Conservation (phyloP, 345 rosid species). For the Erodium maritimum region DNA sequence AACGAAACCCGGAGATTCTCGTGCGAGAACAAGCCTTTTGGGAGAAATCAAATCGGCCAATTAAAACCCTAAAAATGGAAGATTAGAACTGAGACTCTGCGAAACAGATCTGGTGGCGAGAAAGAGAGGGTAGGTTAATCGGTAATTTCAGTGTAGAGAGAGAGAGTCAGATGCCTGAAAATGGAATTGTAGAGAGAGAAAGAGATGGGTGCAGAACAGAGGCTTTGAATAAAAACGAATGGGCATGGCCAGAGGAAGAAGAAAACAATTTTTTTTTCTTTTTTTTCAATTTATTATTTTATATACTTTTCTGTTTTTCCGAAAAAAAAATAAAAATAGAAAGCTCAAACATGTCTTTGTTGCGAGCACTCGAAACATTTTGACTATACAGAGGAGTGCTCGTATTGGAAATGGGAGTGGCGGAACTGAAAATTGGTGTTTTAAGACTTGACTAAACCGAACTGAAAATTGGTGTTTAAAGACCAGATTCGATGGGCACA, state of each 20-base stretch:
- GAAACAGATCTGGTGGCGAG: neutral
- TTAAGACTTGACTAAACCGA: too few species aligned
- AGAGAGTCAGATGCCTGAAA: too few species aligned
- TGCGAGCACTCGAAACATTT: neutral
- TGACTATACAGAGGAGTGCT: neutral
- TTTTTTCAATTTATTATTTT: too few species aligned
- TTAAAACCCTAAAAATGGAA: neutral
- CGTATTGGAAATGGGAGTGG: too few species aligned
- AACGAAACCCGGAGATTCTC: too few species aligned
- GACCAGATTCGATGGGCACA: neutral
- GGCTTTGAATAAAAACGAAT: neutral
- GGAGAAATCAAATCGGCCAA: neutral
- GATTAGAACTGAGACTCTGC: neutral
- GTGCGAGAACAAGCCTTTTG: too few species aligned
- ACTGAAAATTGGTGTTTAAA: neutral
- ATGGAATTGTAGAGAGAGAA: neutral
- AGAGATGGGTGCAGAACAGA: neutral
- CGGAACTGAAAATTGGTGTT: neutral
- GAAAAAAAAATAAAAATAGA: too few species aligned
- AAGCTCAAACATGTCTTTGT: neutral
- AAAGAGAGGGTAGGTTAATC: neutral
- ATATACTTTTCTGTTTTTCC: too few species aligned
- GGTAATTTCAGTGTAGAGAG: neutral
- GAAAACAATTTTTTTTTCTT: neutral
- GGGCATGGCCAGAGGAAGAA: neutral